Conservation (phyloP, 1,284 basidiomycete species). For the Athelia sp. region DNA sequence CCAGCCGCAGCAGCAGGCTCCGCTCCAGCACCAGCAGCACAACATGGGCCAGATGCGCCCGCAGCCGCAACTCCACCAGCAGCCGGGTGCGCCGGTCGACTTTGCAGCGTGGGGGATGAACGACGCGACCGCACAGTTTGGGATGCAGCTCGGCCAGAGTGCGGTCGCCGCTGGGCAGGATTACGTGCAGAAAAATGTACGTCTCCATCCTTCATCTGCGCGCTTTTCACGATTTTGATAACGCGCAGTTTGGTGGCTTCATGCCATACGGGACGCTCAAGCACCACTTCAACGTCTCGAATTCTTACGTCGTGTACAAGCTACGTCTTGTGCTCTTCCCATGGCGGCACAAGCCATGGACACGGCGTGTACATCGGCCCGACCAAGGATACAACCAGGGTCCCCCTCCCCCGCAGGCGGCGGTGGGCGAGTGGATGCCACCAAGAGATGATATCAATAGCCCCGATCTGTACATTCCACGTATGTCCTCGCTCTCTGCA, state of each 20-base stretch:
- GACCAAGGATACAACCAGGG: constrained; percentile 54
- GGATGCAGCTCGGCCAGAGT: constrained; percentile 92
- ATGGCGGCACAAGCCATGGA: constrained; percentile 88
- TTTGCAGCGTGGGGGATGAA: constrained; percentile 82
- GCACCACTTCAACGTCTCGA: constrained; percentile 96
- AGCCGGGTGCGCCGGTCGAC: constrained; percentile 32
- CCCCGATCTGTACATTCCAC: constrained; percentile 95
- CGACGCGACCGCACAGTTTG: constrained; percentile 92
- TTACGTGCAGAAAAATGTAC: constrained; percentile 91
- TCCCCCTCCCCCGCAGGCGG: background rate
- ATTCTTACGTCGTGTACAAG: constrained; percentile 93
- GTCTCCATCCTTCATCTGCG: constrained; percentile 21
- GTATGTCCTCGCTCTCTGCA: constrained; percentile 39
- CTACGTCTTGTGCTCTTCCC: constrained; percentile 91
- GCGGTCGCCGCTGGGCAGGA: constrained; percentile 93
- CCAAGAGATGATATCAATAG: constrained; percentile 95
- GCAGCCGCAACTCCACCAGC: constrained; percentile 19
- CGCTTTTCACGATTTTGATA: background rate
- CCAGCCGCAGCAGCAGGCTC: constrained; percentile 26
- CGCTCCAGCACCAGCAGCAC: constrained; percentile 22
- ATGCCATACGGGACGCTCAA: constrained; percentile 79
- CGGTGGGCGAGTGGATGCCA: constrained; percentile 71
- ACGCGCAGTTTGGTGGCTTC: constrained; percentile 68
- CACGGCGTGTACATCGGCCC: constrained; percentile 55
- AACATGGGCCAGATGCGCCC: constrained; percentile 7